Percentiles rank a stretch among this genome's conserved stretches.
Evolutionary conservation across 2,329 filamentous ascomycete species (phyloP).

Genomic region (Colletotrichum lentis): DNA sequence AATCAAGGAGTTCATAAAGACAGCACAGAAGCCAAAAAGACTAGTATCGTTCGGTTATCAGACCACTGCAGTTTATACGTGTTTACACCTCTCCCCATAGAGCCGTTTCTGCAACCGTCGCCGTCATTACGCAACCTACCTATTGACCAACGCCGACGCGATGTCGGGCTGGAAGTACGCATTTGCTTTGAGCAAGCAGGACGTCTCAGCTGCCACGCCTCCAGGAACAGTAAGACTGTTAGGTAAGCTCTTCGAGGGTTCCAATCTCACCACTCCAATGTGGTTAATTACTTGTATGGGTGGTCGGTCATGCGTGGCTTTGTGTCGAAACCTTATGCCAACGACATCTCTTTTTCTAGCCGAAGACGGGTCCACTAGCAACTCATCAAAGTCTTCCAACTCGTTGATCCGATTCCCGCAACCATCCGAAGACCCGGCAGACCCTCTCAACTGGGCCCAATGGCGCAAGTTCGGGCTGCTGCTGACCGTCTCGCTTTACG

Average conservation of each 20-base stretch:
- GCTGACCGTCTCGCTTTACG: slow-evolving; percentile 44
- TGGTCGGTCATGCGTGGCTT: too few relatives aligned
- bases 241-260: slow-evolving; percentile 25
- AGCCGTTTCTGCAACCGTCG: neutral
- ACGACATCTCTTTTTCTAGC: neutral
- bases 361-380: slow-evolving; percentile 13
- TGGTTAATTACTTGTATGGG: too few relatives aligned
- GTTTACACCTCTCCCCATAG: too few relatives aligned
- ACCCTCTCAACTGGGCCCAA: slow-evolving; percentile 48
- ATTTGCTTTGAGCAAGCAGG: slow-evolving; percentile 39
- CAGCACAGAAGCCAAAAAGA: neutral
- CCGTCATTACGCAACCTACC: neutral
- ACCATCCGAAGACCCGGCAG: slow-evolving; percentile 46
- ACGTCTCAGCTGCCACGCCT: slow-evolving; percentile 37
- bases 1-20: slow-evolving; percentile 3
- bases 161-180: slow-evolving; percentile 40
- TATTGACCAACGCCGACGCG: neutral
- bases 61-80: neutral
- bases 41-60: neutral
- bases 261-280: neutral
- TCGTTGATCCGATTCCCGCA: slow-evolving; percentile 40
- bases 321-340: neutral
- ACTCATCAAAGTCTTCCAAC: slow-evolving; percentile 6
- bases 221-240: slow-evolving; percentile 40
- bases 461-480: slow-evolving; percentile 47